Percentiles rank a stretch among this genome's conserved stretches.
Evolutionary conservation across 2,329 filamentous ascomycete genomes (phyloP).

Genomic region (Ceratocystis eucalypticola): DNA sequence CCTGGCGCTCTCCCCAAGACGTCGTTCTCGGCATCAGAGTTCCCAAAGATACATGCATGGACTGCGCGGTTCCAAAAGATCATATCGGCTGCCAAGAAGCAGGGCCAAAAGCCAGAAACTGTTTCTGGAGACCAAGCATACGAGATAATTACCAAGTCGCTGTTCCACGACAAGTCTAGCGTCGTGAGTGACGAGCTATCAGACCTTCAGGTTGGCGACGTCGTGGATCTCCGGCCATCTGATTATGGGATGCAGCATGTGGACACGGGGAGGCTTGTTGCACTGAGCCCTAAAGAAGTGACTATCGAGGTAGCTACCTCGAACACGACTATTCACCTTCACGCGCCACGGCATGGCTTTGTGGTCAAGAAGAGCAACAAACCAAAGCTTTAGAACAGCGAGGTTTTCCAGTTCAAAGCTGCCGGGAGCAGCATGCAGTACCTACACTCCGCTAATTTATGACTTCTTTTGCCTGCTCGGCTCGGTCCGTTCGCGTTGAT

Average conservation of each 20-base stretch:
- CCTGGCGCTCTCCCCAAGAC: slow-evolving; percentile 41
- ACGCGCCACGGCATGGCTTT: slow-evolving; percentile 50
- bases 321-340: slow-evolving; percentile 36
- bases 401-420: background rate
- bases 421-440: no score
- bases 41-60: slow-evolving; percentile 51
- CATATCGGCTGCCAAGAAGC: slow-evolving; percentile 29
- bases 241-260: slow-evolving; percentile 47
- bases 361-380: slow-evolving; percentile 26
- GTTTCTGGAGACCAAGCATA: slow-evolving; percentile 40
- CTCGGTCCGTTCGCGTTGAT: background rate
- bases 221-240: slow-evolving; percentile 46
- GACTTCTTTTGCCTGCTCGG: background rate
- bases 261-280: slow-evolving; percentile 43
- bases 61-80: slow-evolving; percentile 44
- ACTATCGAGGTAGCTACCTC: slow-evolving; percentile 40
- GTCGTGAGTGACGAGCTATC: slow-evolving; percentile 30
- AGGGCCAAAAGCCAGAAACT: slow-evolving; percentile 30
- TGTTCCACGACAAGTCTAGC: slow-evolving; percentile 33
- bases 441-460: background rate
- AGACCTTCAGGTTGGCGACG: slow-evolving; percentile 36
- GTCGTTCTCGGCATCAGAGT: slow-evolving; percentile 37
- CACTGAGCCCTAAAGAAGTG: slow-evolving; percentile 39
- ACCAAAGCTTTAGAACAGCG: background rate
- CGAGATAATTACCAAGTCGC: slow-evolving; percentile 31